Conservation (phyloP, 192 early-diverging fungal genomes). For the Fimicolochytrium jonesii region DNA sequence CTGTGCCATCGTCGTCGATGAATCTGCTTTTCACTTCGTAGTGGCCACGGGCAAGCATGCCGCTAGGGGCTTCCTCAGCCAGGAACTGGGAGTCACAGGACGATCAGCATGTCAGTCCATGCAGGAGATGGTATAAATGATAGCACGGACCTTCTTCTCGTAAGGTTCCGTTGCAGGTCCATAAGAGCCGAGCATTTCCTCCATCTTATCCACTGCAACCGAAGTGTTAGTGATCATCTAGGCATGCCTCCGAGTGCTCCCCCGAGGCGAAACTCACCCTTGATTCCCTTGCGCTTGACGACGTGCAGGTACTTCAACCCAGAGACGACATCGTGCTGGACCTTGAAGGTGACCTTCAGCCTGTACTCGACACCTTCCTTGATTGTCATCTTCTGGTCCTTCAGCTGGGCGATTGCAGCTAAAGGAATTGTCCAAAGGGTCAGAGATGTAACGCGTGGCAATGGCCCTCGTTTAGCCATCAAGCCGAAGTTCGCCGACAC, state of each 20-base stretch:
- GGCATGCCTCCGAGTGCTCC: background rate
- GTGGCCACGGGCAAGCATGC: constrained; percentile 86
- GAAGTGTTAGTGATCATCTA: background rate
- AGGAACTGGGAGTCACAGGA: too few species aligned
- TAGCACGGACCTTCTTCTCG: constrained; percentile 67
- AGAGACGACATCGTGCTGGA: constrained; percentile 92
- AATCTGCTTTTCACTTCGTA: constrained; percentile 91
- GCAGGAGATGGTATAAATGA: too few species aligned
- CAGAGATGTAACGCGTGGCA: too few species aligned
- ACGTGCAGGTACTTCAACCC: constrained; percentile 94
- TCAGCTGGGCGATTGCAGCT: constrained; percentile 66
- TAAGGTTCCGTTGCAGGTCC: constrained; percentile 73
- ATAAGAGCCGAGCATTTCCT: constrained; percentile 97
- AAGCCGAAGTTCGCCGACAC: too few species aligned
- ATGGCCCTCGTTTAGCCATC: too few species aligned
- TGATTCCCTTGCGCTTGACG: constrained; percentile 81
- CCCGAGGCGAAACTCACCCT: constrained; percentile 40
- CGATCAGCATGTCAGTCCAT: too few species aligned
- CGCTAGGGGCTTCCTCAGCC: constrained; percentile 82
- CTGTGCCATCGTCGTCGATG: constrained; percentile 82
- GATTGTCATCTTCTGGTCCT: constrained; percentile 75
- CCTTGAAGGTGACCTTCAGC: constrained; percentile 88
- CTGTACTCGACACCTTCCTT: constrained; percentile 95
- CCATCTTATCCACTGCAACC: constrained; percentile 74
- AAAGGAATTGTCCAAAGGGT: too few species aligned